Evolutionary conservation across 1,284 basidiomycete genomes (phyloP), one percentile per base, ranked within the genome.

Genomic region (Microbotryum lychnidis-dioicae): DNA sequence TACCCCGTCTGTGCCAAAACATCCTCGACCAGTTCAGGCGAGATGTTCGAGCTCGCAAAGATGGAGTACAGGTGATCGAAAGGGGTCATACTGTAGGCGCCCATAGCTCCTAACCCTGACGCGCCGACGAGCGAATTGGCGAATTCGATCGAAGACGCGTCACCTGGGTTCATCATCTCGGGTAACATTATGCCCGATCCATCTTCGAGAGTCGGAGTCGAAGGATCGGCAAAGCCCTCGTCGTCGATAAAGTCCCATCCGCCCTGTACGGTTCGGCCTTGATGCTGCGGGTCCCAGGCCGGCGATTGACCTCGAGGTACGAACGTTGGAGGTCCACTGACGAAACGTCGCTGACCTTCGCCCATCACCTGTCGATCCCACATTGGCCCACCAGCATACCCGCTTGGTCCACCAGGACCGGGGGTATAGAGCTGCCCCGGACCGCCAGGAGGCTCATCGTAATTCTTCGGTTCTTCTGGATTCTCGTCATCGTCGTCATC

Each of bases 1-100:
- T 90, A 98, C 3, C 84, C 89, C 67, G 91, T 87, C 57, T 83
- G 81, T 27, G 86, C 84, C 7, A 98, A 81, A 0, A 93, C 93
- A 64, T 96, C 91, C 75, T 97, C 94, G 4, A 97, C 81, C 72
- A 97, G 91, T 7, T 86, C 86, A 4, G 89, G 86, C 1, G 91
- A 87, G 6, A 96, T 81, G 1, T 88, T 85, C 4, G 89, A 85
- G 21, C 55, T 65, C 46, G 88, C 87, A 73, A 97, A 97, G 45
- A 98, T 89, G 44, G 89, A 92, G 71, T 84, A 86, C 23, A 98
- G 84, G 47, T 97, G 91, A 72, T 97, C 94, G 69, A 98, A 88
- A 0, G 94, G 94, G 1, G 93, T 94, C 89, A 97, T 94, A 44
- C 67, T 61, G 62, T 72, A 71, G 25, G 67, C 65, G n/a, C 67